Base-by-base conservation (phyloP, 208 protist species). In the Crithidia bombi region DNA sequence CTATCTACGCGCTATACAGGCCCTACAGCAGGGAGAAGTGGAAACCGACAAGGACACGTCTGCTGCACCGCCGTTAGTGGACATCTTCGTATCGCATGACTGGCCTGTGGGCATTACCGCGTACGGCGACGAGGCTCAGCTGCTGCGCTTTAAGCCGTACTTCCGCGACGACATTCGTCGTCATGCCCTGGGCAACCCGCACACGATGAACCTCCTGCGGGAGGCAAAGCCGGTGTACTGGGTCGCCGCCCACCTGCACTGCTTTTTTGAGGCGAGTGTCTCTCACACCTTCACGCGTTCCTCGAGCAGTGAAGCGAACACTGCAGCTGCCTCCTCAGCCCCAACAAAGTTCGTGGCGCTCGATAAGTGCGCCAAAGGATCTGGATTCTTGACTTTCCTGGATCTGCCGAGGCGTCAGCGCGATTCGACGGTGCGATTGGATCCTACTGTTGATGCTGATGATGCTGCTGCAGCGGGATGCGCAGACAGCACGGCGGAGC, bases 41-140 rank as follows among this genome's bases (percentile, higher is more conserved):
- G 21, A 65, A 1, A 32, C 11, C 15, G 19, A 21, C 5, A 38
- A 33, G 9, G 41, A 21, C n/a, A n/a, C n/a, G 23, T 25, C 71
- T 3, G 54, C 51, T 23, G 33, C 30, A 7, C 25, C 63, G 3
- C 52, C 78, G 26, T 50, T 63, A 39, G 69, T 95, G 46, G 89
- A 97, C 69, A 54, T 98, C 26, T 73, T 96, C 58, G 52, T 97
- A 15, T 96, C 91, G 2, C 94, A 98, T 52, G 94, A 98, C 79
- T 98, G 94, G 94, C 94, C 94, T 2, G 79, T 79, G 3, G 90
- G 90, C 21, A 94, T 97, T 41, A 96, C 91, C 23, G 82, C 82
- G 38, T 89, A 94, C 72, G 93, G 93, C 25, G 78, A 96, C 62
- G 86, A 91, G 56, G 76, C 50, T 25, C 77, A 90, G 58, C 80